These are phyloP conservation scores for Solanum okadae DNA, from an alignment of 257 asterid species.

Conservation along the genomic window DNA sequence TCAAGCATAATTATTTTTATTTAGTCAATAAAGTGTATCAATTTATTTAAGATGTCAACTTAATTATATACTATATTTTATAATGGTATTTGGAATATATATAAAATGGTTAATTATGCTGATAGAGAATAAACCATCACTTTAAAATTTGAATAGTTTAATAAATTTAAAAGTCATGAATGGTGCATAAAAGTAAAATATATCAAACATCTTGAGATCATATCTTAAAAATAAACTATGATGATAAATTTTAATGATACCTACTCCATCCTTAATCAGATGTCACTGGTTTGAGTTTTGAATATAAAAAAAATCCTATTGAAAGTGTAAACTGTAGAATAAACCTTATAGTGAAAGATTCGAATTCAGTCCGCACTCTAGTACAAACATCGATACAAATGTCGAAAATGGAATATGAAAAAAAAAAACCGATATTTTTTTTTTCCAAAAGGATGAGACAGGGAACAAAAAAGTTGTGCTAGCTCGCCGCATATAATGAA, in stretches of 20 bases:
- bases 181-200: neutral
- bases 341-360: too few relatives aligned
- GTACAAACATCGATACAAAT: too few relatives aligned
- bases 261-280: fast-evolving
- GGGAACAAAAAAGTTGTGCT: neutral
- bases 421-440: too few relatives aligned
- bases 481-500: neutral
- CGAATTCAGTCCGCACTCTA: too few relatives aligned
- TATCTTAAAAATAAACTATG: neutral
- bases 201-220: neutral
- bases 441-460: neutral
- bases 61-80: neutral
- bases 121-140: neutral
- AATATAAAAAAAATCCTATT: fast-evolving
- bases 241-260: neutral
- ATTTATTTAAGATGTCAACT: neutral
- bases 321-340: neutral
- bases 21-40: neutral
- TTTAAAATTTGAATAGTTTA: neutral
- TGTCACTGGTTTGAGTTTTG: fast-evolving
- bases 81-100: neutral
- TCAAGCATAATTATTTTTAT: neutral
- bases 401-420: too few relatives aligned
- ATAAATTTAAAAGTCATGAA: neutral
- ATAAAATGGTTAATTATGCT: neutral